A percentile compares a stretch with the other conserved stretches of the same genome.
Evolutionary conservation across 371 early-diverging fungal genomes (phyloP).

Genomic region (Mucor piriformis): DNA sequence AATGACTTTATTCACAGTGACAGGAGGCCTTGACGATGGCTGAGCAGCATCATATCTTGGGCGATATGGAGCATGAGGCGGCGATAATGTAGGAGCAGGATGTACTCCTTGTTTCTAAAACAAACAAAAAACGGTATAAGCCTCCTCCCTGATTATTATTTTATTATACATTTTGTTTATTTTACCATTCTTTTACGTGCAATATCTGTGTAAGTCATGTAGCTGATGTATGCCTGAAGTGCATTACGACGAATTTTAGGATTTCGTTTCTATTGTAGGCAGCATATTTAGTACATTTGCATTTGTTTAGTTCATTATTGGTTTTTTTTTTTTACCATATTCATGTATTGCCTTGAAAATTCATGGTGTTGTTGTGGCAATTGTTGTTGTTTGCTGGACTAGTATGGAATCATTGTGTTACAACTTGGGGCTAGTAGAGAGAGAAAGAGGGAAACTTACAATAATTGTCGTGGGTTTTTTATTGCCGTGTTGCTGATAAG

Average conservation of each 20-base stretch:
- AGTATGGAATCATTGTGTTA: neutral
- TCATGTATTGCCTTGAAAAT: slow-evolving; percentile 8
- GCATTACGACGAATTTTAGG: slow-evolving; percentile 44
- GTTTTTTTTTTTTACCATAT: slow-evolving; percentile 10
- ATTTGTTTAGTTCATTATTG: neutral
- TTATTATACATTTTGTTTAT: neutral
- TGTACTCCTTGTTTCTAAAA: slow-evolving; percentile 1
- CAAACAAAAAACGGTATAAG: neutral
- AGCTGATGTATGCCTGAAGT: slow-evolving; percentile 50
- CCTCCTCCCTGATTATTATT: neutral
- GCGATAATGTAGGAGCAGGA: neutral
- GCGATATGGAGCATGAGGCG: neutral
- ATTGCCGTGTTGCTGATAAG: neutral
- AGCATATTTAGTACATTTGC: neutral
- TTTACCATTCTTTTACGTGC: slow-evolving; percentile 23
- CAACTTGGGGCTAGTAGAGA: neutral
- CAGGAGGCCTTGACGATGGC: neutral
- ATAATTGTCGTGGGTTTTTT: neutral
- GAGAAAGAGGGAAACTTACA: neutral
- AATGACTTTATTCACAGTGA: slow-evolving; percentile 7
- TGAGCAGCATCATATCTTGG: neutral
- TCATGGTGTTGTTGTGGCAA: slow-evolving; percentile 2
- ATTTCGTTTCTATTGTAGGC: slow-evolving; percentile 22
- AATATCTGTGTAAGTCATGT: slow-evolving; percentile 49
- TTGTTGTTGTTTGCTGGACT: slow-evolving; percentile 7